phyloP scores from a whole-genome alignment of 2,329 filamentous ascomycete species.

The Teratosphaeria zuluensis region DNA sequence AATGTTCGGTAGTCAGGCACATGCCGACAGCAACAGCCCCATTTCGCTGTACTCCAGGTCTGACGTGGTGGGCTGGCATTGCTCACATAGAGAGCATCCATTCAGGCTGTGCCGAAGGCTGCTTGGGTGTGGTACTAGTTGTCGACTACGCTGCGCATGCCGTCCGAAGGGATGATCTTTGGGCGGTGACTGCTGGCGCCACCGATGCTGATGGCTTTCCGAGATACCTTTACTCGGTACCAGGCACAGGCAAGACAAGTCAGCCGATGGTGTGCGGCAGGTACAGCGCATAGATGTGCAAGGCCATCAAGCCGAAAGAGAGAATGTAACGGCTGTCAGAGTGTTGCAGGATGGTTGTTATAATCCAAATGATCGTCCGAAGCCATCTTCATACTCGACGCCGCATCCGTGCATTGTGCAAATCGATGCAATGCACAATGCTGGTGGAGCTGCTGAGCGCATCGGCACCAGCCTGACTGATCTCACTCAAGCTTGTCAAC shows the following conservation, averaged over 20 bases:
- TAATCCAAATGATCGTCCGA: background rate
- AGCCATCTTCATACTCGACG: background rate
- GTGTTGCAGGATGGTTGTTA: no score
- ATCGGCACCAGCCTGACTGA: background rate
- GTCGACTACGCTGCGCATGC: background rate
- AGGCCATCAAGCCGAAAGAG: no score
- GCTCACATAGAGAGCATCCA: background rate
- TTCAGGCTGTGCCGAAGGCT: background rate
- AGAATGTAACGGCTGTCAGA: no score
- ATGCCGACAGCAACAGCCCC: background rate
- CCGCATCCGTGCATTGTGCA: background rate
- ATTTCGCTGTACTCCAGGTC: background rate
- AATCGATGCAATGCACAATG: background rate
- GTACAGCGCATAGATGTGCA: no score
- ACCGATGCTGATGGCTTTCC: no score
- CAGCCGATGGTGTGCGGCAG: no score
- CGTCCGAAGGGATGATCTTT: background rate
- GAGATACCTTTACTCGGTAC: no score
- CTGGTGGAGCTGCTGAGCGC: background rate
- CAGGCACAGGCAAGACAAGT: no score
- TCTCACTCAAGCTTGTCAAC: background rate
- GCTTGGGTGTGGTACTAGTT: background rate
- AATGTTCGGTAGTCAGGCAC: background rate
- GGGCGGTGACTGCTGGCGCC: no score
- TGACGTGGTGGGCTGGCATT: background rate